Evolutionary conservation across 495 filamentous ascomycete genomes (phyloP).

Genomic region (Podospora conica): DNA sequence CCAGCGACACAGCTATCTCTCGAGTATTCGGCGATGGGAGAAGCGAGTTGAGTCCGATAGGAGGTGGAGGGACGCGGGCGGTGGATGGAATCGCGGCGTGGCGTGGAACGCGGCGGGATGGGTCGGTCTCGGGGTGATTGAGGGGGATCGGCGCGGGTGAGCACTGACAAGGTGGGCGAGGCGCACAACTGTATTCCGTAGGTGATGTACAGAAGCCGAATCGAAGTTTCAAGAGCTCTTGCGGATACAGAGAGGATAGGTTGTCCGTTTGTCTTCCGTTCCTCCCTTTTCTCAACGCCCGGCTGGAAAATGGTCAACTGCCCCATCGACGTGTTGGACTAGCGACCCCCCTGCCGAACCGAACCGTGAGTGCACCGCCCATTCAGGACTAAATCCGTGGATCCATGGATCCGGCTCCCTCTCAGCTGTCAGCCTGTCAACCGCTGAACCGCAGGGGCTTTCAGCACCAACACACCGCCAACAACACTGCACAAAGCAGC

Average conservation of each 20-base stretch:
- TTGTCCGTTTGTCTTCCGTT: neutral
- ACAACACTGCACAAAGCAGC: neutral
- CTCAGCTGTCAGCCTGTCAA: neutral
- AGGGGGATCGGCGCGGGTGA: neutral
- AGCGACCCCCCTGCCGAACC: neutral
- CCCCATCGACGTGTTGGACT: neutral
- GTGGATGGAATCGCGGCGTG: neutral
- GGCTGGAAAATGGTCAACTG: neutral
- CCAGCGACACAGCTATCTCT: neutral
- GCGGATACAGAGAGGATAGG: neutral
- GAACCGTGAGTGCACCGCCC: neutral
- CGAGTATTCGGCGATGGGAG: neutral
- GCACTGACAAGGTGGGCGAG: neutral
- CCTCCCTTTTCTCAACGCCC: neutral
- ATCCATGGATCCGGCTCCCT: neutral
- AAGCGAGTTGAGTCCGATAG: neutral
- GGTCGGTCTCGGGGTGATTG: neutral
- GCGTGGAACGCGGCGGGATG: neutral
- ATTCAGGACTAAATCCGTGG: neutral
- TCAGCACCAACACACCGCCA: neutral
- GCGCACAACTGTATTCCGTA: neutral
- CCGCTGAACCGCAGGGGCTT: neutral
- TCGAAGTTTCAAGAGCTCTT: neutral
- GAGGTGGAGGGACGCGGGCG: neutral
- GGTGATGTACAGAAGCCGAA: conserved; percentile 7